Conservation (phyloP, 495 filamentous ascomycete genomes). For the Penicillium silybi region DNA sequence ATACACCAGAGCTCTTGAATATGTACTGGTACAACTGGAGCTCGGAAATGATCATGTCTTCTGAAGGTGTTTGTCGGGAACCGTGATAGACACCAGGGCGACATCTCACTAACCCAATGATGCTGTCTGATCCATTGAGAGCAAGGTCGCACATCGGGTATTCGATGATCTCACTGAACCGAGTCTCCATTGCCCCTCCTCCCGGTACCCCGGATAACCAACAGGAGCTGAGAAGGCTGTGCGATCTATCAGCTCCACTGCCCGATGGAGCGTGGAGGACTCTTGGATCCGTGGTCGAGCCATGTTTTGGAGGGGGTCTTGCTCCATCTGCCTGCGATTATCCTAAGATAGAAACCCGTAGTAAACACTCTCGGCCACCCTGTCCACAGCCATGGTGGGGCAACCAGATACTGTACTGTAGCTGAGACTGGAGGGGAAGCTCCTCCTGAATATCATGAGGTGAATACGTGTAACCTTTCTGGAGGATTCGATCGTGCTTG, state of each 20-base stretch:
- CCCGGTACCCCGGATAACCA: constrained; percentile 2
- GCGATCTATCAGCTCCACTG: constrained; percentile 9
- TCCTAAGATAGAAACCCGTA: constrained; percentile 8
- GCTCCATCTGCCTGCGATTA: constrained; percentile 8
- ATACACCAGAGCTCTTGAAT: too few relatives aligned
- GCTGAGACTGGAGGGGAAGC: constrained; percentile 17
- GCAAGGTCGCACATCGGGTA: neutral
- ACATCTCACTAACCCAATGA: neutral
- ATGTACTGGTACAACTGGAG: neutral
- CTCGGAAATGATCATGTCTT: neutral
- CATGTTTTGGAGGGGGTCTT: constrained; percentile 5
- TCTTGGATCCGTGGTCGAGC: constrained; percentile 13
- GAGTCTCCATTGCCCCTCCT: constrained; percentile 1
- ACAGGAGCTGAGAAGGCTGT: constrained; percentile 5
- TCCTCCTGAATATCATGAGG: constrained; percentile 2
- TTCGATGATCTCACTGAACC: constrained; percentile 7
- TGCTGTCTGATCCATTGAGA: neutral
- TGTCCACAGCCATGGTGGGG: constrained; percentile 11
- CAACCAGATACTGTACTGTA: too few relatives aligned
- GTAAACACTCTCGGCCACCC: constrained; percentile 12
- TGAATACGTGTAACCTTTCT: constrained; percentile 17
- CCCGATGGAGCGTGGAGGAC: constrained; percentile 1
- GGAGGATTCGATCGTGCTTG: constrained; percentile 11
- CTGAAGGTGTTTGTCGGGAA: neutral
- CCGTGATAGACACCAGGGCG: neutral